A percentile compares a stretch with the other conserved stretches of the same genome.
These are phyloP conservation scores for Zea luxurians DNA, from an alignment of 176 grass and related monocot species.

Conservation along the genomic window DNA sequence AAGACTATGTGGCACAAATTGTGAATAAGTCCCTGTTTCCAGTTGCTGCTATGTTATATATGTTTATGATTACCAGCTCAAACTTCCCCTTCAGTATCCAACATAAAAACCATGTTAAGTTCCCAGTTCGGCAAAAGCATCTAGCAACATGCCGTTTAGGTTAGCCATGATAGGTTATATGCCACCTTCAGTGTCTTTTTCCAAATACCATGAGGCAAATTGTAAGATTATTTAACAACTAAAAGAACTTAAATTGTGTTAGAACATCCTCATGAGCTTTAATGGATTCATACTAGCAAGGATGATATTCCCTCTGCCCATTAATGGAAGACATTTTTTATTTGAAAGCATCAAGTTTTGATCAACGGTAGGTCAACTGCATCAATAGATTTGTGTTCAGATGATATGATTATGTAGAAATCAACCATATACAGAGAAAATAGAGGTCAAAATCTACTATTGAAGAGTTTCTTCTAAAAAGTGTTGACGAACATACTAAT, in stretches of 20 bases:
- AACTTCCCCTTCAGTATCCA: not conserved
- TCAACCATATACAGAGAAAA: not conserved
- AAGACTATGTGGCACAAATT: constrained; percentile 10
- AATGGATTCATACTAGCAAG: not conserved
- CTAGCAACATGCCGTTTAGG: not conserved
- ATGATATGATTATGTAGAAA: not conserved
- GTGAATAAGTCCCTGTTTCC: not conserved
- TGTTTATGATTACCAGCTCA: not conserved
- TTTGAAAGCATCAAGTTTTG: not conserved
- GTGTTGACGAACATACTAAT: not conserved
- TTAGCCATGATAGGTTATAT: not conserved
- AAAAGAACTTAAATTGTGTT: not conserved
- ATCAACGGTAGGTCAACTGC: not conserved
- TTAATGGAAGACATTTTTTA: not conserved
- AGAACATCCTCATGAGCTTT: not conserved
- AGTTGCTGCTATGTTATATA: constrained; percentile 11
- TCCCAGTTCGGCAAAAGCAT: not conserved
- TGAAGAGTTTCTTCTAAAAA: not conserved
- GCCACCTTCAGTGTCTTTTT: constrained; percentile 4
- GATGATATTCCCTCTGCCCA: not conserved
- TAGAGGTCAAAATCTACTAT: not conserved
- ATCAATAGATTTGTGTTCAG: not conserved
- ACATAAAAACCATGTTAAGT: constrained; percentile 8
- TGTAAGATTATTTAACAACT: not conserved
- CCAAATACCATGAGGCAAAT: not conserved